Evolutionary conservation across 2,329 filamentous ascomycete genomes (phyloP).

Genomic region (Xylariales sp.): DNA sequence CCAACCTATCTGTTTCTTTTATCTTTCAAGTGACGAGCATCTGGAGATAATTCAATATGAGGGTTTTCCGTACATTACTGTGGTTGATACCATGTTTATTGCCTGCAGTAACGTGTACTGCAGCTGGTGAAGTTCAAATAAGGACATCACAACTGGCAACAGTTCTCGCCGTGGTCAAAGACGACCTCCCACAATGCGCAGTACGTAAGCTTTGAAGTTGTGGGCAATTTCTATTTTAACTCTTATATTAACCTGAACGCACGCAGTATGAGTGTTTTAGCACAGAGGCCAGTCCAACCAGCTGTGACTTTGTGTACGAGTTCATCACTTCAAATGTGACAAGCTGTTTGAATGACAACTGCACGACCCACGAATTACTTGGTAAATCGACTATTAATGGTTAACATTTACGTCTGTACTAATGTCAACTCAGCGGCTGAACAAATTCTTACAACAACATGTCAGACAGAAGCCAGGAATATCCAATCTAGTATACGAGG

Average conservation of each 20-base stretch:
- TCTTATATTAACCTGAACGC: neutral
- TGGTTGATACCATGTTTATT: slow-evolving; percentile 1
- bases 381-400: neutral
- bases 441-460: slow-evolving; percentile 9
- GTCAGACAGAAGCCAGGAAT: slow-evolving; percentile 7
- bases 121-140: neutral
- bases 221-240: neutral
- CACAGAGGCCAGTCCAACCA: neutral
- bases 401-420: neutral
- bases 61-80: neutral
- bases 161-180: slow-evolving; percentile 1
- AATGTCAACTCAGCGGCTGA: slow-evolving; percentile 8
- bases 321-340: slow-evolving; percentile 7
- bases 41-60: slow-evolving; percentile 1
- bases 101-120: neutral
- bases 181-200: neutral
- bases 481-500: slow-evolving; percentile 8
- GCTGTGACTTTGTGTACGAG: slow-evolving; percentile 4
- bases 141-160: neutral
- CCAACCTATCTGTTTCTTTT: neutral
- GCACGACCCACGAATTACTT: slow-evolving; percentile 6
- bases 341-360: slow-evolving; percentile 4
- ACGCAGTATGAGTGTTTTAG: slow-evolving; percentile 7
- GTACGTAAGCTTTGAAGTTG: neutral
- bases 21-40: neutral